Conservation (phyloP, 1,139 yeast genomes). For the Nakaseomyces bracarensis region DNA sequence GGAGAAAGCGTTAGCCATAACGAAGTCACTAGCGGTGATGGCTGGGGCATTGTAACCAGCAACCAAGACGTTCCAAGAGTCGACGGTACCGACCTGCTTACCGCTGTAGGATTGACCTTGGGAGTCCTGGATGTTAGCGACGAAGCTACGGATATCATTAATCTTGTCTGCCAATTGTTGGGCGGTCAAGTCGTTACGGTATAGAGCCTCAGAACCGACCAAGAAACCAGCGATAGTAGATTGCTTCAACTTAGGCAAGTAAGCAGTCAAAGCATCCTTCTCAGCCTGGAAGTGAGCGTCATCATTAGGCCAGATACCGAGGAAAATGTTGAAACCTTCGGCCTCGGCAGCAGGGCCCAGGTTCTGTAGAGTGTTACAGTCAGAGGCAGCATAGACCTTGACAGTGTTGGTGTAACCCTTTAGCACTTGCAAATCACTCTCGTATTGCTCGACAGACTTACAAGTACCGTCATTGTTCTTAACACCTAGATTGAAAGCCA, state of each 20-base stretch:
- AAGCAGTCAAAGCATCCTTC: constrained; percentile 54
- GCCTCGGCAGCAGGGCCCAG: constrained; percentile 81
- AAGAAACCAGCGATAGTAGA: constrained; percentile 63
- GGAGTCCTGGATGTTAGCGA: constrained; percentile 60
- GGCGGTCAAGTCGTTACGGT: constrained; percentile 76
- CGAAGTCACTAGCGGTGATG: constrained; percentile 70
- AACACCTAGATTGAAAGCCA: constrained; percentile 79
- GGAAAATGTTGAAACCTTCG: constrained; percentile 61
- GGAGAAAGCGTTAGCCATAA: constrained; percentile 90
- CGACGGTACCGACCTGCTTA: constrained; percentile 84
- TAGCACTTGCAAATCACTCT: constrained; percentile 51
- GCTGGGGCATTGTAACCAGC: constrained; percentile 66
- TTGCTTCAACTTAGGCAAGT: constrained; percentile 63
- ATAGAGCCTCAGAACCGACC: constrained; percentile 89
- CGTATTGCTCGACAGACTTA: constrained; percentile 61
- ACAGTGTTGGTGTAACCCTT: constrained; percentile 50
- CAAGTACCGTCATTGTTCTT: constrained; percentile 59
- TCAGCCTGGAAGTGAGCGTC: constrained; percentile 64
- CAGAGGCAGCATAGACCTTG: constrained; percentile 79
- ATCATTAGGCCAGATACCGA: constrained; percentile 90
- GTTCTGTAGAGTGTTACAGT: constrained; percentile 74
- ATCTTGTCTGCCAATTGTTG: constrained; percentile 57
- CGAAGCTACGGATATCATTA: constrained; percentile 45
- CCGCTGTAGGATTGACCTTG: constrained; percentile 67
- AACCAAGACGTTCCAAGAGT: constrained; percentile 88